Evolutionary conservation across 768 basidiomycete species (phyloP).

Genomic region (Suillus hirtellus): DNA sequence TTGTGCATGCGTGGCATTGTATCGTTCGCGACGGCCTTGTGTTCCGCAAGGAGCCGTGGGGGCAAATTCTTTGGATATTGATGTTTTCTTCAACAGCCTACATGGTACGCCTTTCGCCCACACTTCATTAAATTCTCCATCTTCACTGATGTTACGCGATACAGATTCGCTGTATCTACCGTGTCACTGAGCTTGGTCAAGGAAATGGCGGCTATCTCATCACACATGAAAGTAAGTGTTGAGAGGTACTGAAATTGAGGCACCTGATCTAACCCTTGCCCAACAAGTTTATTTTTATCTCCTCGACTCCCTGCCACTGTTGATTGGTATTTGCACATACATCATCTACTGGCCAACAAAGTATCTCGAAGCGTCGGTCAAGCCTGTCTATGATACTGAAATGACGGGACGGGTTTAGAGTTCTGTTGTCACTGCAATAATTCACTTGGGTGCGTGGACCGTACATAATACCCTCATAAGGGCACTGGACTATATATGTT

Average conservation of each 20-base stretch:
- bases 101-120: slow-evolving; percentile 21
- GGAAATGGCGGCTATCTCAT: slow-evolving; percentile 22
- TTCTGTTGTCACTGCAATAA: too few relatives aligned
- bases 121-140: not conserved
- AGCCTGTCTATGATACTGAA: too few relatives aligned
- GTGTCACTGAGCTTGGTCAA: slow-evolving; percentile 25
- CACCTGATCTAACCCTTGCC: not conserved
- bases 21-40: slow-evolving; percentile 14
- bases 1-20: slow-evolving; percentile 14
- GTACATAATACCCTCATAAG: not conserved
- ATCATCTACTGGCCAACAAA: slow-evolving; percentile 29
- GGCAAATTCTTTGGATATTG: slow-evolving; percentile 20
- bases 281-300: slow-evolving; percentile 32
- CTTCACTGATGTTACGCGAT: not conserved
- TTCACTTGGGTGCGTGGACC: not conserved
- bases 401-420: too few relatives aligned
- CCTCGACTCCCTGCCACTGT: slow-evolving; percentile 30
- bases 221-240: slow-evolving; percentile 25
- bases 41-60: slow-evolving; percentile 20
- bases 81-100: slow-evolving; percentile 28
- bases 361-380: slow-evolving; percentile 18
- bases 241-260: not conserved
- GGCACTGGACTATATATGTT: not conserved
- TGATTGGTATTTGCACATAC: slow-evolving; percentile 28
- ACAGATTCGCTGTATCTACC: slow-evolving; percentile 33